Percentiles rank a stretch among this genome's conserved stretches.
Evolutionary conservation across 176 grass and related monocot genomes (phyloP).

Genomic region (Eleusine indica): DNA sequence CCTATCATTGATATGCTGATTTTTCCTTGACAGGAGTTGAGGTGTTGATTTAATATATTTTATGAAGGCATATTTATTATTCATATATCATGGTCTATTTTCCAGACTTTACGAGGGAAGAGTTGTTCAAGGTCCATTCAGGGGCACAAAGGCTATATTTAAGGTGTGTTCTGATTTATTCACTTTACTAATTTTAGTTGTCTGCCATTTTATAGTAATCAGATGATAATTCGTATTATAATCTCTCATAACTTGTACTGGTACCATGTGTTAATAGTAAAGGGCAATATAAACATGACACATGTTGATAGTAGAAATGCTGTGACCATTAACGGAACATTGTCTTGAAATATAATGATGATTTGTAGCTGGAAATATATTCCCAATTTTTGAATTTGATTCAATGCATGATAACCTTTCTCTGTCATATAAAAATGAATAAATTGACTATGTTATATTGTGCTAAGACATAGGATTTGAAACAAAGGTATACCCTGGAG

Average conservation of each 20-base stretch:
- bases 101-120: conserved; percentile 94
- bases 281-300: background rate
- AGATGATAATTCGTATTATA: background rate
- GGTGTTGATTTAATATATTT: conserved; percentile 2
- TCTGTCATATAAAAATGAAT: conserved; percentile 33
- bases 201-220: background rate
- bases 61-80: conserved; percentile 34
- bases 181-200: conserved; percentile 8
- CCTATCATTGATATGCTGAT: conserved; percentile 8
- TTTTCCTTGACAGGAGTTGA: background rate
- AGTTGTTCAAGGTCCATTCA: conserved; percentile 74
- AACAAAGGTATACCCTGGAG: conserved; percentile 91
- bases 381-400: conserved; percentile 21
- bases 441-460: conserved; percentile 53
- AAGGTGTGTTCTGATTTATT: conserved; percentile 57
- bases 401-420: conserved; percentile 31
- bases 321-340: background rate
- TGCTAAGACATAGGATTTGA: conserved; percentile 57
- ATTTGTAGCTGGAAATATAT: conserved; percentile 3
- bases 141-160: conserved; percentile 67
- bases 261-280: conserved; percentile 13
- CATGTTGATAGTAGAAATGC: background rate
- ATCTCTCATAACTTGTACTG: conserved; percentile 22
- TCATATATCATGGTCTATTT: conserved; percentile 54
- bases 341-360: conserved; percentile 24